Conservation (phyloP, 1,139 yeast species). For the Sugiyamaella sp. region DNA sequence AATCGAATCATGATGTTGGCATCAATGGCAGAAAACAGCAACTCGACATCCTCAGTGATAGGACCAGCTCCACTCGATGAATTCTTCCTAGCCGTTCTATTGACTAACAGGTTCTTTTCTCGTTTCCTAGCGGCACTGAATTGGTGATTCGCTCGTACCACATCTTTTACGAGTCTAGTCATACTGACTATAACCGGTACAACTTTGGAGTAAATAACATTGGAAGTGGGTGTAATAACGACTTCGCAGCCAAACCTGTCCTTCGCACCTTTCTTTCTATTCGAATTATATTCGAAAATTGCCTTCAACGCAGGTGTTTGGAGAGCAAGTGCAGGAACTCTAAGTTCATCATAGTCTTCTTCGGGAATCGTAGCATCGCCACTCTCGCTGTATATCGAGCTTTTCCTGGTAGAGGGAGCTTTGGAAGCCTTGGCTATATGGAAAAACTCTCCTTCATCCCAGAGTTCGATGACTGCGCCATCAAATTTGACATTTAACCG, state of each 20-base stretch:
- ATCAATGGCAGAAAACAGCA: slow-evolving; percentile 52
- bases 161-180: slow-evolving; percentile 19
- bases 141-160: slow-evolving; percentile 23
- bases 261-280: slow-evolving; percentile 39
- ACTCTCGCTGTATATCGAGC: slow-evolving; percentile 11
- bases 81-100: background rate
- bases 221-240: slow-evolving; percentile 70
- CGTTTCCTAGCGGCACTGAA: slow-evolving; percentile 8
- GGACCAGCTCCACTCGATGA: slow-evolving; percentile 3
- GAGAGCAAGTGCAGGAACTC: slow-evolving; percentile 57
- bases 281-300: slow-evolving; percentile 49
- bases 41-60: slow-evolving; percentile 15
- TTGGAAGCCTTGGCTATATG: slow-evolving; percentile 8
- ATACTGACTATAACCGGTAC: slow-evolving; percentile 76
- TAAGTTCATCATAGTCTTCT: background rate
- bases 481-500: slow-evolving; percentile 33
- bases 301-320: slow-evolving; percentile 79
- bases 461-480: slow-evolving; percentile 36
- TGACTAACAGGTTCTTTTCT: slow-evolving; percentile 4
- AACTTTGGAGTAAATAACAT: slow-evolving; percentile 68
- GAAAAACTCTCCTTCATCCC: slow-evolving; percentile 34
- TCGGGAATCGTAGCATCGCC: background rate
- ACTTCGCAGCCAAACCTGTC: slow-evolving; percentile 59
- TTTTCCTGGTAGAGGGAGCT: slow-evolving; percentile 1
- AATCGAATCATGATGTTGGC: slow-evolving; percentile 65